A percentile compares a stretch with the other conserved stretches of the same genome.
phyloP scores from a whole-genome alignment of 495 filamentous ascomycete genomes.

The Talaromyces proteolyticus region DNA sequence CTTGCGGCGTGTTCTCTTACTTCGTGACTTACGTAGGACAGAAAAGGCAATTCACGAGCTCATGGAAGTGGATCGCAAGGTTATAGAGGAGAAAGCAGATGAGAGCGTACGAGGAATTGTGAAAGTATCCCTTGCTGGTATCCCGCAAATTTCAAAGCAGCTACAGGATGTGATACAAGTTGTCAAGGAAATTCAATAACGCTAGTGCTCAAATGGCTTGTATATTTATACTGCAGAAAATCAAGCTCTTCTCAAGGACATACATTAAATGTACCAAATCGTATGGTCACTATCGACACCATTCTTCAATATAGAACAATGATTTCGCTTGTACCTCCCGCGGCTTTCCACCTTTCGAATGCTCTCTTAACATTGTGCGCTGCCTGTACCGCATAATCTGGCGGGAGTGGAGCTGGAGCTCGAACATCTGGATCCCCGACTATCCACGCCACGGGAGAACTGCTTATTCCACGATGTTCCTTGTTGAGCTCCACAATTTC shows the following conservation, averaged over 20 bases:
- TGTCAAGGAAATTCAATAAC: neutral
- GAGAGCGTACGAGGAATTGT: neutral
- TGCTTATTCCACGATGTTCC: slow-evolving; percentile 2
- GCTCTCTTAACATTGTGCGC: slow-evolving; percentile 13
- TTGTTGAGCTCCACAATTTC: slow-evolving; percentile 17
- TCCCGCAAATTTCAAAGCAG: neutral
- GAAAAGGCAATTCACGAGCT: neutral
- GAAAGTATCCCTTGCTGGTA: neutral
- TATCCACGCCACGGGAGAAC: slow-evolving; percentile 14
- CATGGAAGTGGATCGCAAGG: neutral
- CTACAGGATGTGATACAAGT: neutral
- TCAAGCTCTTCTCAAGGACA: neutral
- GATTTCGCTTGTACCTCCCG: neutral
- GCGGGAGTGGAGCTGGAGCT: slow-evolving; percentile 8
- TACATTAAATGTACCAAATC: neutral
- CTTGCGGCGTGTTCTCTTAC: slow-evolving; percentile 2
- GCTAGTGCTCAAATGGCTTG: neutral
- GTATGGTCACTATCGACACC: too few relatives aligned
- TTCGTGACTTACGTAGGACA: neutral
- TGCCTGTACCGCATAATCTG: slow-evolving; percentile 13
- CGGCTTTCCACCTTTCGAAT: slow-evolving; percentile 17
- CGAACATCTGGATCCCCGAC: slow-evolving; percentile 13
- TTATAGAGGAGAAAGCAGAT: neutral
- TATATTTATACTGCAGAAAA: too few relatives aligned
- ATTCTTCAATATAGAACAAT: slow-evolving; percentile 7